phyloP scores from a whole-genome alignment of 148 eudicot species.

The Cornus suecica region DNA sequence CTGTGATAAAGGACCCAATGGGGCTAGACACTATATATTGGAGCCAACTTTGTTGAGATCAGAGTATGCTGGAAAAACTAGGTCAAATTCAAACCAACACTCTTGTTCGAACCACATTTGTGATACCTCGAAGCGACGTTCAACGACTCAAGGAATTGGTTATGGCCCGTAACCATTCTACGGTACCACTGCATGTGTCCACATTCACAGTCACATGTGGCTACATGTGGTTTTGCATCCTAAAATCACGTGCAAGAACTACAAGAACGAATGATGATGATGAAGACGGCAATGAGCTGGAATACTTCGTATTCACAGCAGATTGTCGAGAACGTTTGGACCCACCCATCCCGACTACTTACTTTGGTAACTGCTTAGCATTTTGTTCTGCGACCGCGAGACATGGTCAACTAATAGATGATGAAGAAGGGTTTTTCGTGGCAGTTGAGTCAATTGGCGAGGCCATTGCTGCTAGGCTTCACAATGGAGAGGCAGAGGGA shows the following conservation, averaged over 20 bases:
- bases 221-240: conserved; percentile 16
- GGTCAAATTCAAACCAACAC: background rate
- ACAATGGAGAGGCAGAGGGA: conserved; percentile 3
- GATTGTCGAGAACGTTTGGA: conserved; percentile 18
- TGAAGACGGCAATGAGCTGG: too few relatives aligned
- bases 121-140: background rate
- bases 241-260: conserved; percentile 8
- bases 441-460: conserved; percentile 20
- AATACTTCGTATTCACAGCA: background rate
- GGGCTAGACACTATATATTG: conserved; percentile 6
- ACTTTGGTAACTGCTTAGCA: conserved; percentile 9
- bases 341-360: conserved; percentile 22
- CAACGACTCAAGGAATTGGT: conserved; percentile 21
- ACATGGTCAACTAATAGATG: background rate
- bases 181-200: conserved; percentile 6
- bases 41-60: background rate
- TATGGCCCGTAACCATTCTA: background rate
- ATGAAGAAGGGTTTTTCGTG: conserved; percentile 9
- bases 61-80: background rate
- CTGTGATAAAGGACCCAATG: background rate
- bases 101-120: conserved; percentile 25
- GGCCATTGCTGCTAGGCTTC: background rate
- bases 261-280: background rate
- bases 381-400: background rate
- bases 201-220: conserved; percentile 20